A percentile compares a stretch with the other conserved stretches of the same genome.
These are phyloP conservation scores for Chenopodium suecicum DNA, from an alignment of 148 eudicot species.

Conservation along the genomic window DNA sequence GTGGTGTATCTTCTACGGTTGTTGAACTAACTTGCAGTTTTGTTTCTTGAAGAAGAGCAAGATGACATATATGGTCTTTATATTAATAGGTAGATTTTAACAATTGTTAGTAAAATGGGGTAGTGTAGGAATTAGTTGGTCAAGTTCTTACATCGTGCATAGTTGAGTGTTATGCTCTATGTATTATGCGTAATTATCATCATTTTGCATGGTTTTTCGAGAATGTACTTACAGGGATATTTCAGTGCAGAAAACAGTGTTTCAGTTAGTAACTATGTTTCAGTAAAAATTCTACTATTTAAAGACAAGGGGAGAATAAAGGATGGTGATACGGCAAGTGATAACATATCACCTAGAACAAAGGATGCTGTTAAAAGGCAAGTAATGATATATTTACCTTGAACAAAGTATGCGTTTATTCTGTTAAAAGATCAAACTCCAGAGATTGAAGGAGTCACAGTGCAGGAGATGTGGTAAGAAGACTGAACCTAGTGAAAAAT, in stretches of 20 bases:
- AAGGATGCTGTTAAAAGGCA: no score
- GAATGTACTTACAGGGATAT: not conserved
- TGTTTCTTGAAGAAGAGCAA: not conserved
- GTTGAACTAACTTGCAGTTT: constrained; percentile 5
- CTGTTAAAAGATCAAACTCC: no score
- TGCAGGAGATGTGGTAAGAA: no score
- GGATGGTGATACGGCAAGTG: no score
- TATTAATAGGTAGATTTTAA: not conserved
- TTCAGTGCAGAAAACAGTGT: not conserved
- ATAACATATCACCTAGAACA: no score
- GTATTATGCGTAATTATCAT: not conserved
- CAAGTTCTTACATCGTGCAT: not conserved
- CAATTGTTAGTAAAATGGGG: not conserved
- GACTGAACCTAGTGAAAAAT: no score
- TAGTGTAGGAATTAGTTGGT: not conserved
- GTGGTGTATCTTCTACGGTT: not conserved
- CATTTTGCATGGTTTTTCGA: not conserved
- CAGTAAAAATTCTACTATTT: no score
- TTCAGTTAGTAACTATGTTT: no score
- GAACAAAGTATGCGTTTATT: no score
- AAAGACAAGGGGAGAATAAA: no score
- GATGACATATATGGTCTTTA: not conserved
- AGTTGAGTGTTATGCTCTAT: not conserved
- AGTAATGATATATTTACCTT: no score
- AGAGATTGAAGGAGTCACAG: no score